phyloP scores from a whole-genome alignment of 2,329 filamentous ascomycete genomes.

The Clarireedia homoeocarpa region DNA sequence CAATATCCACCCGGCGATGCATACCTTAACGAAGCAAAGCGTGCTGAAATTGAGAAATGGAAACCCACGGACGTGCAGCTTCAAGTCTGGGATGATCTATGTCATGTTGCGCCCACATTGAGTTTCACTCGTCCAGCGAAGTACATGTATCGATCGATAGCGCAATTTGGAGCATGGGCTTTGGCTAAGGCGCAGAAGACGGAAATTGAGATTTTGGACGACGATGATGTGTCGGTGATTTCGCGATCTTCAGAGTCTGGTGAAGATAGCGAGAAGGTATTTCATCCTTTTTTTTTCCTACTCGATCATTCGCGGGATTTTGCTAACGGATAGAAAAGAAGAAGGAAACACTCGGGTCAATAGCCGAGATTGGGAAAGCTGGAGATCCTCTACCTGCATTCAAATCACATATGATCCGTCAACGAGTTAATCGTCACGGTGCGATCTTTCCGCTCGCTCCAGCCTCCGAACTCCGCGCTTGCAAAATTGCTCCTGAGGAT shows the following conservation, averaged over 20 bases:
- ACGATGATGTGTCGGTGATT: conserved; percentile 69
- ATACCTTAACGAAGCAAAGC: conserved; percentile 51
- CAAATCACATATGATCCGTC: conserved; percentile 82
- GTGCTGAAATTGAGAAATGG: conserved; percentile 51
- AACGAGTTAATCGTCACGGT: conserved; percentile 74
- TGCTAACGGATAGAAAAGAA: conserved; percentile 1
- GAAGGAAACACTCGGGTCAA: conserved; percentile 5
- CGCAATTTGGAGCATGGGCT: conserved; percentile 90
- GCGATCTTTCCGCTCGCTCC: conserved; percentile 60
- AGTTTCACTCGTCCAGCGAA: conserved; percentile 95
- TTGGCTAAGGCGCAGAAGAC: conserved; percentile 74
- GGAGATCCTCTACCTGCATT: conserved; percentile 79
- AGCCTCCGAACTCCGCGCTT: conserved; percentile 57
- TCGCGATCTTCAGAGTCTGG: conserved; percentile 46
- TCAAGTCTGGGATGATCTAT: conserved; percentile 93
- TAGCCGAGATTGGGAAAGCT: conserved; percentile 63
- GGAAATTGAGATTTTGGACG: conserved; percentile 73
- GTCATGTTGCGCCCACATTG: conserved; percentile 86
- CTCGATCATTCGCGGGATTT: background rate
- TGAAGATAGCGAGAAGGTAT: conserved; percentile 23
- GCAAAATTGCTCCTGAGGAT: conserved; percentile 49
- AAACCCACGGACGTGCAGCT: conserved; percentile 85
- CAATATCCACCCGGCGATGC: conserved; percentile 64
- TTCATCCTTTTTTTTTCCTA: background rate
- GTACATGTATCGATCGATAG: conserved; percentile 86